phyloP scores from a whole-genome alignment of 805 yeast species.

The Saturnispora halmiae region DNA sequence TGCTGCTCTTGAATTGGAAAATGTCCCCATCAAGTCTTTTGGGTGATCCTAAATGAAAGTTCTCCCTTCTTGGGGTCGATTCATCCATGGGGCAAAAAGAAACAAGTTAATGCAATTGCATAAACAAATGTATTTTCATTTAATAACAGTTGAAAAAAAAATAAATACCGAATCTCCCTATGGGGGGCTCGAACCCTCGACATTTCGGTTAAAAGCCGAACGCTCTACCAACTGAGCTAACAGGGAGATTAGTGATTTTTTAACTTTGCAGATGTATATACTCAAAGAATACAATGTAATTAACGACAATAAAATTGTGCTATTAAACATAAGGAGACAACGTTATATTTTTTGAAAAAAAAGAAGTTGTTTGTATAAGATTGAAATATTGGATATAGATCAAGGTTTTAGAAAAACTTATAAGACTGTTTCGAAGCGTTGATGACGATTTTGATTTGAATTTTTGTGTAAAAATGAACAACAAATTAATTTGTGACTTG shows the following conservation, averaged over 20 bases:
- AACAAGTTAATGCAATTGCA: background rate
- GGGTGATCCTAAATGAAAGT: background rate
- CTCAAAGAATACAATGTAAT: too few relatives aligned
- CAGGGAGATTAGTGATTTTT: slow-evolving; percentile 23
- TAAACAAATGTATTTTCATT: too few relatives aligned
- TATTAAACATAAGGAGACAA: too few relatives aligned
- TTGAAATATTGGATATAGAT: too few relatives aligned
- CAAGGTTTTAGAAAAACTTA: too few relatives aligned
- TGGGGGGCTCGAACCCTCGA: slow-evolving; percentile 58
- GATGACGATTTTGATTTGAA: too few relatives aligned
- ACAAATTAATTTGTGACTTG: too few relatives aligned
- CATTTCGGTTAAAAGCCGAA: slow-evolving; percentile 58
- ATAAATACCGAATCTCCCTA: slow-evolving; percentile 32
- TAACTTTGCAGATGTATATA: background rate
- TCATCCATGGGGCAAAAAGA: slow-evolving; percentile 1
- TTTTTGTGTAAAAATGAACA: too few relatives aligned
- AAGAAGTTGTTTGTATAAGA: too few relatives aligned
- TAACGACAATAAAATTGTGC: too few relatives aligned
- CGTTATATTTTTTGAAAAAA: too few relatives aligned
- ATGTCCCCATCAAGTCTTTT: slow-evolving; percentile 1
- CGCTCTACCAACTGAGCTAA: slow-evolving; percentile 65
- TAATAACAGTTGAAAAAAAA: background rate
- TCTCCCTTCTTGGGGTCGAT: slow-evolving; percentile 3
- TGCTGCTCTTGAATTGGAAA: background rate
- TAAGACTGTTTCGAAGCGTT: too few relatives aligned